These are phyloP conservation scores for Funneliformis mosseae DNA, from an alignment of 192 early-diverging fungal genomes.

Conservation along the genomic window DNA sequence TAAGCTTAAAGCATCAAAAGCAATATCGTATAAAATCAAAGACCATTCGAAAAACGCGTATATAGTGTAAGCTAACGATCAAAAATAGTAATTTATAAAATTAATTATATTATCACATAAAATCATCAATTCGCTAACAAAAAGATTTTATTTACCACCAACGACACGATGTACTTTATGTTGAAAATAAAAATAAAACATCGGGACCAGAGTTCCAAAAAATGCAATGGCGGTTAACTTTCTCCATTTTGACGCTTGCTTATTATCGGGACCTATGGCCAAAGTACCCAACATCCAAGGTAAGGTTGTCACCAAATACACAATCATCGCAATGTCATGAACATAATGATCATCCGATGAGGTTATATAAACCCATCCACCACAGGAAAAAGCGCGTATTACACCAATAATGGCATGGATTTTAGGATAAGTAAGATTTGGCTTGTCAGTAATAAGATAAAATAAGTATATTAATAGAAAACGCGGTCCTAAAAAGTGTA, in stretches of 20 bases:
- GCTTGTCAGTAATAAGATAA: not conserved
- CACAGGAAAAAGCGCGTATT: slow-evolving; percentile 74
- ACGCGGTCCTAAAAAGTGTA: not conserved
- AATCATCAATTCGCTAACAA: not conserved
- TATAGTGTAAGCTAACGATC: slow-evolving; percentile 64
- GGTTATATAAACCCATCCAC: slow-evolving; percentile 84
- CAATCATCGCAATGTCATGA: slow-evolving; percentile 81
- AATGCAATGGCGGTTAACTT: slow-evolving; percentile 59
- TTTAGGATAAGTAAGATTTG: slow-evolving; percentile 37
- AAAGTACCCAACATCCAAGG: slow-evolving; percentile 72
- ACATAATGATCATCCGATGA: slow-evolving; percentile 77
- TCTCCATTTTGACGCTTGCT: slow-evolving; percentile 55
- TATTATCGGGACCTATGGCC: slow-evolving; percentile 49
- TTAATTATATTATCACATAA: not conserved
- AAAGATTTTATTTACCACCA: slow-evolving; percentile 48
- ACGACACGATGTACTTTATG: slow-evolving; percentile 76
- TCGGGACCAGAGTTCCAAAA: slow-evolving; percentile 70
- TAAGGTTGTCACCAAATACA: slow-evolving; percentile 75
- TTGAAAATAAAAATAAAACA: slow-evolving; percentile 77
- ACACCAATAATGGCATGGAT: slow-evolving; percentile 50
- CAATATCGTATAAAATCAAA: slow-evolving; percentile 75
- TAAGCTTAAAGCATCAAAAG: slow-evolving; percentile 72
- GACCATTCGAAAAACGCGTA: slow-evolving; percentile 88
- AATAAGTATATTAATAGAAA: not conserved
- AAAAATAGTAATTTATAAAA: not conserved